These are phyloP conservation scores for Cryphonectria nitschkei DNA, from an alignment of 2,329 filamentous ascomycete genomes.

Conservation along the genomic window DNA sequence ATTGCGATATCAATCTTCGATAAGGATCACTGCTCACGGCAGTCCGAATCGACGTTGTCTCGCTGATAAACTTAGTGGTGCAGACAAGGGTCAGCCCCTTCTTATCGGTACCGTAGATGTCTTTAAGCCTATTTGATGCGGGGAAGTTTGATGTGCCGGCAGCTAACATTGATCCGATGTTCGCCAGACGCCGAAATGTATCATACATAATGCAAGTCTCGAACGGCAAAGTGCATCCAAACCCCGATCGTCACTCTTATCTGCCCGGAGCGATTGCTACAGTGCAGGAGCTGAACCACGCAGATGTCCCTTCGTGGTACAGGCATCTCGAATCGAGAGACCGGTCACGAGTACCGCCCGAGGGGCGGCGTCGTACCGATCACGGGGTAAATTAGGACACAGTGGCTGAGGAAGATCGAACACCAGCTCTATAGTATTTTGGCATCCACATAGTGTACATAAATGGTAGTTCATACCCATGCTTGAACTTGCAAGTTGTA, in stretches of 20 bases:
- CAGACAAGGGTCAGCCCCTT: not conserved
- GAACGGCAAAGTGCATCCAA: not conserved
- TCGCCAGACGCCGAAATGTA: not conserved
- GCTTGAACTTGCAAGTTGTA: not conserved
- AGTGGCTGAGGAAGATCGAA: not conserved
- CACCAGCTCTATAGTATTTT: not conserved
- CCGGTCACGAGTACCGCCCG: not conserved
- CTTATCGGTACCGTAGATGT: constrained; percentile 1
- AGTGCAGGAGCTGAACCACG: not conserved
- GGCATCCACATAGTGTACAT: not conserved
- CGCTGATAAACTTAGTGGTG: not conserved
- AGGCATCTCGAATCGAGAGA: constrained; percentile 17
- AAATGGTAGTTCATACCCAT: not conserved
- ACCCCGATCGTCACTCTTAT: not conserved
- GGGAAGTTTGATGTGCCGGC: not conserved
- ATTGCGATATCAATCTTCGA: not conserved
- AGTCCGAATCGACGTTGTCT: constrained; percentile 8
- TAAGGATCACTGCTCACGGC: not conserved
- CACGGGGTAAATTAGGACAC: not conserved
- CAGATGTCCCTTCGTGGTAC: not conserved
- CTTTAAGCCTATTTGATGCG: not conserved
- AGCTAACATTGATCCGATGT: not conserved
- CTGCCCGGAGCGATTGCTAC: not conserved
- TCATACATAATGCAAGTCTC: not conserved
- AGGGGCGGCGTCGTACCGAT: not conserved